Evolutionary conservation across 176 grass and related monocot genomes (phyloP).

Genomic region (Aegilops sharonensis): DNA sequence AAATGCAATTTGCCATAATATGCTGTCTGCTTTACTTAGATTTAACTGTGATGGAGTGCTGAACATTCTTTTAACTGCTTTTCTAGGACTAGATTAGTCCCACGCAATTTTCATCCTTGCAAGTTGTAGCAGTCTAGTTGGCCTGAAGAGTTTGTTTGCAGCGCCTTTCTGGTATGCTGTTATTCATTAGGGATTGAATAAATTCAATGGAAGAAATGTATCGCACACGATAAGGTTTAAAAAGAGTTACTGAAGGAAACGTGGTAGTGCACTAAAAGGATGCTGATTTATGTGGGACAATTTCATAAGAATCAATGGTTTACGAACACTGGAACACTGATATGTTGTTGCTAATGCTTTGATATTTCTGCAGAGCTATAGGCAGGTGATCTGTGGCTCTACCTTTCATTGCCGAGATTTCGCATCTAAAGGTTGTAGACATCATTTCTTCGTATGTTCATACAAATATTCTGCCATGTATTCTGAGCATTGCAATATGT

Average conservation of each 20-base stretch:
- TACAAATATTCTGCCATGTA: not conserved
- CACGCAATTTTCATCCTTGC: not conserved
- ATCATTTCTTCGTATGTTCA: not conserved
- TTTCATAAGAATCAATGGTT: not conserved
- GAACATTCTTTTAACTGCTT: not conserved
- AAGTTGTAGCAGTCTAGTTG: not conserved
- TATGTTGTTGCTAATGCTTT: conserved; percentile 31
- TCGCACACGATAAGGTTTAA: not conserved
- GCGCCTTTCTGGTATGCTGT: not conserved
- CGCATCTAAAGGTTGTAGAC: conserved; percentile 69
- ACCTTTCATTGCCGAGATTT: conserved; percentile 58
- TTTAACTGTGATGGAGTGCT: not conserved
- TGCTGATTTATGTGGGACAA: not conserved
- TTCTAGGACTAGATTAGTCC: not conserved
- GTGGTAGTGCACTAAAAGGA: not conserved
- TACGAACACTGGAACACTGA: not conserved
- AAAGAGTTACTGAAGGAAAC: not conserved
- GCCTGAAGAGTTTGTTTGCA: not conserved
- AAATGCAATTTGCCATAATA: not conserved
- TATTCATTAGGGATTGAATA: not conserved
- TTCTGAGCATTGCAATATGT: not conserved
- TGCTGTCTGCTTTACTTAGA: not conserved
- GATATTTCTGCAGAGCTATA: conserved; percentile 53
- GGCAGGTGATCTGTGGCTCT: conserved; percentile 58
- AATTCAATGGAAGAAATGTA: not conserved